Percentiles rank a stretch among this genome's conserved stretches.
Conservation (phyloP, 2,329 filamentous ascomycete species). For the Ustulina deusta region DNA sequence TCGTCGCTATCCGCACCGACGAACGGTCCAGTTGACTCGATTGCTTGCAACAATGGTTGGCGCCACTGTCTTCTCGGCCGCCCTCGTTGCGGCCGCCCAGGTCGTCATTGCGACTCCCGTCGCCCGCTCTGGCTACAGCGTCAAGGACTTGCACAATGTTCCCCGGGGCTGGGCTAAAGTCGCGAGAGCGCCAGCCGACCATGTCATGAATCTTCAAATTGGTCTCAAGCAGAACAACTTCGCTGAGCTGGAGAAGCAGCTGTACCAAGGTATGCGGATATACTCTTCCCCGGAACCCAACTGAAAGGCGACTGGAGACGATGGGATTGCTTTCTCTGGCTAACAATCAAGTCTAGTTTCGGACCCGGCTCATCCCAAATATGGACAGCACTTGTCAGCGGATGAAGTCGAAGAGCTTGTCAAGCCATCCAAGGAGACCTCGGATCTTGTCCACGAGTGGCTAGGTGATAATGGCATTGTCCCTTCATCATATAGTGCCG, state of each 20-base stretch:
- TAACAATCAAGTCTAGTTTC: conserved; percentile 55
- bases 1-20: conserved; percentile 25
- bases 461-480: conserved; percentile 64
- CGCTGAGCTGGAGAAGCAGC: conserved; percentile 65
- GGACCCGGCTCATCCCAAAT: conserved; percentile 64
- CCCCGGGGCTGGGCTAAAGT: conserved; percentile 64
- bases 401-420: conserved; percentile 66
- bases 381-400: conserved; percentile 65
- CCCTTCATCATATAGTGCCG: conserved; percentile 60
- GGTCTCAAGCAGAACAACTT: conserved; percentile 69
- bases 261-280: conserved; percentile 52
- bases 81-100: conserved; percentile 44
- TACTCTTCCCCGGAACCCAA: background rate
- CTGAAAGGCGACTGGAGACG: background rate
- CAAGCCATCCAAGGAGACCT: conserved; percentile 63
- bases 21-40: conserved; percentile 28
- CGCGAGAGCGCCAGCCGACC: conserved; percentile 59
- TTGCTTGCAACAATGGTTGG: conserved; percentile 45
- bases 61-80: conserved; percentile 44
- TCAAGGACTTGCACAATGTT: conserved; percentile 68
- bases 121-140: conserved; percentile 47
- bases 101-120: conserved; percentile 45
- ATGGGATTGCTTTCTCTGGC: background rate
- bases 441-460: conserved; percentile 67
- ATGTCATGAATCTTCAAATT: conserved; percentile 67